Evolutionary conservation across 495 filamentous ascomycete species (phyloP).

Genomic region (Penicillium robsamsonii): DNA sequence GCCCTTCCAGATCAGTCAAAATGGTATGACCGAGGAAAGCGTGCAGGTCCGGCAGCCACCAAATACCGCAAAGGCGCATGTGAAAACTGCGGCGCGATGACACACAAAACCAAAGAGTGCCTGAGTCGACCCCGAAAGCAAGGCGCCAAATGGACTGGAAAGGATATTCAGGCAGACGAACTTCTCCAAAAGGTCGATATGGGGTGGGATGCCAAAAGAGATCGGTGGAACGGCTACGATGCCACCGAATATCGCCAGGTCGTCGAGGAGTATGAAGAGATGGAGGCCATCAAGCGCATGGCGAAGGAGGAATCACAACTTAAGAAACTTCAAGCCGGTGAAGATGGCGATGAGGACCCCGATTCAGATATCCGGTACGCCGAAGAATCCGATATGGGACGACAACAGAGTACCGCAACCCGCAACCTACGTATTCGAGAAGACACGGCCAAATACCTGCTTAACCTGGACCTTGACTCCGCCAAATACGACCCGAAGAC

Average conservation of each 20-base stretch:
- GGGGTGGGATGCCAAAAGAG: constrained; percentile 97
- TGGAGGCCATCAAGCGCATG: constrained; percentile 75
- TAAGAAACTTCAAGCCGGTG: constrained; percentile 49
- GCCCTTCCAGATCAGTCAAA: constrained; percentile 60
- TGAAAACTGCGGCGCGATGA: constrained; percentile 96
- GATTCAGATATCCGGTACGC: constrained; percentile 77
- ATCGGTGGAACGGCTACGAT: constrained; percentile 97
- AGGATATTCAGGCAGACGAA: constrained; percentile 91
- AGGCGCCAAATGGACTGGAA: constrained; percentile 90
- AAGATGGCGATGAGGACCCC: constrained; percentile 54
- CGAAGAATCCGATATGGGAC: constrained; percentile 95
- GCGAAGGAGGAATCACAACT: constrained; percentile 44
- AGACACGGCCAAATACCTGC: constrained; percentile 96
- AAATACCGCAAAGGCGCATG: constrained; percentile 98
- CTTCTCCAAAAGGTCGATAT: constrained; percentile 77
- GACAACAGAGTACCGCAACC: constrained; percentile 84
- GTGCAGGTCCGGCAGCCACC: constrained; percentile 77
- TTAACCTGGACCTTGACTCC: constrained; percentile 92
- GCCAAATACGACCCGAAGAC: constrained; percentile 99
- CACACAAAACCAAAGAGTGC: constrained; percentile 93
- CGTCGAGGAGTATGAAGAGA: constrained; percentile 80
- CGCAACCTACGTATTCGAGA: constrained; percentile 88
- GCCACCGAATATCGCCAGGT: constrained; percentile 79
- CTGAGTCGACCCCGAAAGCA: constrained; percentile 83
- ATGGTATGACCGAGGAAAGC: constrained; percentile 88